phyloP scores from a whole-genome alignment of 2,329 filamentous ascomycete species.

The Claviceps arundinis region DNA sequence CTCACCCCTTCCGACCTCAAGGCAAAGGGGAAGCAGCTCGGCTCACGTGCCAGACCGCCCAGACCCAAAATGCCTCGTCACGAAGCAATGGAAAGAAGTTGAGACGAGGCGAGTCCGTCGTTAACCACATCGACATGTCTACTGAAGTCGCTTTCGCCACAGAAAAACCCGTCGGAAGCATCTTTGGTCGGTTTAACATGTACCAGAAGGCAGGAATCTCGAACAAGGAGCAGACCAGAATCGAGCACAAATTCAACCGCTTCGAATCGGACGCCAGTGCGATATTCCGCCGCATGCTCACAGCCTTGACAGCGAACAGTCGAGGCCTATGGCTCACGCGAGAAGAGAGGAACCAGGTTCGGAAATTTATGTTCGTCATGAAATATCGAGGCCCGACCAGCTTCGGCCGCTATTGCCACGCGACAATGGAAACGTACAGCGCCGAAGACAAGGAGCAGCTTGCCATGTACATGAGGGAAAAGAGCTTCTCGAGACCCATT shows the following conservation, averaged over 20 bases:
- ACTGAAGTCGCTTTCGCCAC: background rate
- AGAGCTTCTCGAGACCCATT: background rate
- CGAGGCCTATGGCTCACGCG: background rate
- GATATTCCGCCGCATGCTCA: background rate
- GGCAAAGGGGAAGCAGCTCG: background rate
- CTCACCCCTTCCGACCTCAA: background rate
- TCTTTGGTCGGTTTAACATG: background rate
- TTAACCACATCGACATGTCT: background rate
- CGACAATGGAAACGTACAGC: background rate
- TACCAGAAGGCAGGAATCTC: background rate
- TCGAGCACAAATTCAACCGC: background rate
- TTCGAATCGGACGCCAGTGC: background rate
- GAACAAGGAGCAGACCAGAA: background rate
- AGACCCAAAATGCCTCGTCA: background rate
- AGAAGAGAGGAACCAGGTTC: background rate
- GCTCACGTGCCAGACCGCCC: background rate
- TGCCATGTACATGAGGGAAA: background rate
- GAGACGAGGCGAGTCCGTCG: background rate
- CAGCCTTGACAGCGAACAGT: background rate
- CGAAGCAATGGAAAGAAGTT: background rate
- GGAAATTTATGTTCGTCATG: background rate
- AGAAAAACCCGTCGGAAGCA: background rate
- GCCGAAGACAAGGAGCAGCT: background rate
- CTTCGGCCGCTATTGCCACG: background rate
- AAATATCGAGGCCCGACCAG: background rate